Base-by-base conservation (phyloP, 495 filamentous ascomycete species). In the Podospora fimiseda region DNA sequence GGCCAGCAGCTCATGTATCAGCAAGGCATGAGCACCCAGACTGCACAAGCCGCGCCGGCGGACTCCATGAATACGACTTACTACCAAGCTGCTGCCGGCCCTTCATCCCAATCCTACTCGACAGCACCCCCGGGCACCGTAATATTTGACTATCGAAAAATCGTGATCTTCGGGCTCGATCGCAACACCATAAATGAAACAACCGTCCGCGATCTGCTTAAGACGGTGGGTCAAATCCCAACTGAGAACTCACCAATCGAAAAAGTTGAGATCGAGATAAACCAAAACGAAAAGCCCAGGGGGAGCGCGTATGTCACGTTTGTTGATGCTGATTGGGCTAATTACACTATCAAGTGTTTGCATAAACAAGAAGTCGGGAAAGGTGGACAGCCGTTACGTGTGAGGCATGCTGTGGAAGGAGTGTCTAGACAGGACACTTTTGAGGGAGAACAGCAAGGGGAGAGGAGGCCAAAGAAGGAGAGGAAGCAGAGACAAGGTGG, bases 251-350 rank as follows among this genome's bases (percentile, higher is more conserved):
- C 11, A 5, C 2, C 8, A 14, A 27, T 58, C 9, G 56, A 58
- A 43, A 24, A 19, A 13, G 14, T 58, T 11, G 46, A 53, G 40
- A 13, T 58, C 2, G 39, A 30, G 5, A 18, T 42, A 33, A 50
- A 46, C 42, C 24, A 39, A 30, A 27, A 38, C 30, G 50, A 50
- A n/a, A 11, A 24, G n/a, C 19, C 56, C 2, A 22, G 46, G 16
- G 56, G 55, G n/a, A 52, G 24, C 15, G 51, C 56, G 8, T 48
- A 50, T 6, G 38, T 62, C 13, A 53, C 48, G 1, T 59, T 62
- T 22, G 2, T 14, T 11, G 9, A 48, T n/a, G 19, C 33, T 1
- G 56, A 33, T 38, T 30, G 44, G 0, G 53, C 58, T n/a, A 9
- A 7, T 11, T 42, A 27, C 3, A 47, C 50, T 2, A 24, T 56